Evolutionary conservation across 2,329 filamentous ascomycete genomes (phyloP), one percentile per base, ranked within the genome.

Genomic region (Ceratocystis destructans): DNA sequence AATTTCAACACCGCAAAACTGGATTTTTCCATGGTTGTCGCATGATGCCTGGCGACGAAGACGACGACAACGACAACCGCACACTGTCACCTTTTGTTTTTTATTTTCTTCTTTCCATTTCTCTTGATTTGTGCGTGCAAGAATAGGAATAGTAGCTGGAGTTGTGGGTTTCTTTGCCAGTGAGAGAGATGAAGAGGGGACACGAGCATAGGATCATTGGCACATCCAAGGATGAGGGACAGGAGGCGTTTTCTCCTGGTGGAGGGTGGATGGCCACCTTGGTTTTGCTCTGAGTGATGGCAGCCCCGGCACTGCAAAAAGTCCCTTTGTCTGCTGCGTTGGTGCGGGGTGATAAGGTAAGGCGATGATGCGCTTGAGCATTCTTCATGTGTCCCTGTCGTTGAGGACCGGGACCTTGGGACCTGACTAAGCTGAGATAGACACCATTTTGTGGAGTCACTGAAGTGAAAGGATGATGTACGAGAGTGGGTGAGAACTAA

Each of bases 1-100:
- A 44, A n/a, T 41, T 55, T 45, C n/a, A 53, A 59, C 37, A 65
- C 20, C 20, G 41, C 61, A 41, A 8, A 46, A 50, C 61, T 62
- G 25, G 61, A 62, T 37, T 31, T 33, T 41, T 41, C 12, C 37
- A 41, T 41, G 37, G 37, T n/a, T n/a, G 55, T 31, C 55, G 55
- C 55, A 20, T 33, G 31, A 41, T 41, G 3, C 37, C 37, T 41
- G 10, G 37, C 37, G 37, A n/a, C 55, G 55, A 59, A n/a, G 55
- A 8, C 28, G 55, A 37, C 48, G 22, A 53, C 48, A 53, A 20
- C 48, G 8, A 22, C 20, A 12, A 53, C 22, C 20, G 48, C n/a
- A 50, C 48, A 8, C 37, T 41, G 37, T 41, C 37, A 41, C 12
- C 37, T 41, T 41, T 41, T 41, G 46, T 48, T 48, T 48, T 48